Evolutionary conservation across 2,329 filamentous ascomycete genomes (phyloP), one percentile per base, ranked within the genome.

Genomic region (Penicillium brasilianum): DNA sequence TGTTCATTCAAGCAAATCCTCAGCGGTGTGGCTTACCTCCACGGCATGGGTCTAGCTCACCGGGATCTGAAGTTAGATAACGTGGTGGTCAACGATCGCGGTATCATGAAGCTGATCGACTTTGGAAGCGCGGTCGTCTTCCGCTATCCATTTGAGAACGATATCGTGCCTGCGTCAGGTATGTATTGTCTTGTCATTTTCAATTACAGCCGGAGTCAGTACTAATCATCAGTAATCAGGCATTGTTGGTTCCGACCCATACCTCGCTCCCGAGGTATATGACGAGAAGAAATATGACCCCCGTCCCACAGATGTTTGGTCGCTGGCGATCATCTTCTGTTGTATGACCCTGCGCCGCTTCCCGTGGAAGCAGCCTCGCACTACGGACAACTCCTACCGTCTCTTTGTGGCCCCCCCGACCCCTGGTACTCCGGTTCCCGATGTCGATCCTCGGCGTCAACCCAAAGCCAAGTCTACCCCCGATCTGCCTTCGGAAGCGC

Each of bases 61-160:
- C 88, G 95, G 48, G 95, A 99, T 82, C 74, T 99, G 71, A 99
- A 99, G 79, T 80, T 99, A 70, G 95, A 99, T 80, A 99, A 99
- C 69, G 95, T 99, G 20, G 95, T 99, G 30, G 93, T 99, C 61
- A 98, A 93, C 73, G 91, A 96, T 73, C 87, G 90, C 72, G 95
- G 95, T 2, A 98, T 99, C 70, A 97, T 99, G 93, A 99, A 99
- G 79, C 91, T 99, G 66, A 99, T 99, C 72, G 95, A 99, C 77
- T 99, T 99, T 78, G 95, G 95, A 28, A 98, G 93, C 79, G 94
- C 95, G 0, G 93, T 95, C 67, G 94, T 99, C 43, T 99, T 97
- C 81, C 89, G 91, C 71, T 99, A 99, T 82, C 95, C 95, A 0
- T 98, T 99, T 72, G 95, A 99, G 78, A 93, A 89, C 66, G 92